Base-by-base conservation (phyloP, 768 basidiomycete species). In the Cubamyces lactineus region DNA sequence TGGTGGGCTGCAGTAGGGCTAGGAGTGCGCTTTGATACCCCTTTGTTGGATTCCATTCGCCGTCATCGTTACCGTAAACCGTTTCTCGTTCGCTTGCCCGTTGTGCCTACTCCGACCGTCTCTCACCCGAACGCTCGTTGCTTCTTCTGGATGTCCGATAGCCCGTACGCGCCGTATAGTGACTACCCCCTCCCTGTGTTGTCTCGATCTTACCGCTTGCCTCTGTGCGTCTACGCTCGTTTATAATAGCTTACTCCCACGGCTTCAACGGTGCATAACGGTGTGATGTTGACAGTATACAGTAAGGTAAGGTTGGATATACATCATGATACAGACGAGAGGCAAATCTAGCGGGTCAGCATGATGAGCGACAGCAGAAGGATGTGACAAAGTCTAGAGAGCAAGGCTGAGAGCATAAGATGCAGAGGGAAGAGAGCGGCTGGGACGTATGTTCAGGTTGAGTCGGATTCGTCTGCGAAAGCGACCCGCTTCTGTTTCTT, bases 211-310 rank as follows among this genome's bases (percentile, higher is more conserved):
- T 58, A 56, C 41, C 39, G 57, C 52, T 60, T 53, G 67, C 59
- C 63, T 45, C 26, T 63, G 64, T 68, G 67, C 67, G 38, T 58
- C 51, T 68, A 68, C 67, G 50, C 67, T 68, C 67, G 46, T 68
- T 68, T 64, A 61, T 62, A 65, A 67, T 67, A 62, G 53, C 56
- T 57, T 60, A 53, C 59, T 56, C 30, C 19, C 42, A 41, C 55
- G 55, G 49, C 50, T 52, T 34, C 13, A 13, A 39, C 24, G 45
- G 8, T 24, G 21, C 6, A 46, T 1, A 6, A 9, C 19, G 16
- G 42, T 26, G 19, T 30, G 48, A 16, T 16, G 28, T 13, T 23
- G 19, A 1, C 2, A 11, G 5, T 49, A 26, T 28, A 49, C 48
- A 6, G 48, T 49, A 28, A 49, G 48, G 24, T 49, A 23, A 46